Base-by-base conservation (phyloP, 495 filamentous ascomycete genomes). In the Aspergillus bridgeri region DNA sequence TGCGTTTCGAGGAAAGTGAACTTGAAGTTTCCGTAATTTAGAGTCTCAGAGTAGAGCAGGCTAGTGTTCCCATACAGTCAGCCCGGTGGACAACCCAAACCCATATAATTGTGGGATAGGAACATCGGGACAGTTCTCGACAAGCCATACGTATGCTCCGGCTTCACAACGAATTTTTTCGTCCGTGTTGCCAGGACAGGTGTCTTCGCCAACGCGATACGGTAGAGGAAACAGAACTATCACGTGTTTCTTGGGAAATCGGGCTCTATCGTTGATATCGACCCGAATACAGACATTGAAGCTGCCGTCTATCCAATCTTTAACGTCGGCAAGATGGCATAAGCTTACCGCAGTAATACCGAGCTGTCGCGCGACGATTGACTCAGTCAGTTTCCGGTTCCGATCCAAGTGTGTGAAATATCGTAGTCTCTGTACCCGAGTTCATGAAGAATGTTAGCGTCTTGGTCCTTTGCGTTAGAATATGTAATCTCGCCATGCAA, bases 111-210 rank as follows among this genome's bases (percentile, higher is more conserved):
- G 27, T 11, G 49, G 49, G n/a, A 42, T 52, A 1, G 49, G 49
- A 4, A 52, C 17, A 5, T 52, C 25, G 1, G 49, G 49, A 21
- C 49, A 52, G 2, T 63, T 56, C 23, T 65, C 15, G 59, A 58
- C 61, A 20, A 69, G 66, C 68, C 64, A 67, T n/a, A 47, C 59
- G 61, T 68, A 73, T 3, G 70, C 61, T 29, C 56, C 71, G 18
- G 64, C 69, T 61, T 68, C 70, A 60, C 60, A 71, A 42, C 61
- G 62, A 17, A 71, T 58, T 51, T 73, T 73, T 51, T 73, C 69
- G 56, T 73, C 65, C 20, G 53, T 51, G 52, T 65, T 72, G 48
- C 69, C 64, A 52, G 68, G 64, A 23, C 60, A 52, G 21, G 51
- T 59, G 22, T 56, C 60, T 57, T 74, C 69, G 19, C 61, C 69